These are phyloP conservation scores for Lentinus brumalis DNA, from an alignment of 768 basidiomycete species.

Conservation along the genomic window DNA sequence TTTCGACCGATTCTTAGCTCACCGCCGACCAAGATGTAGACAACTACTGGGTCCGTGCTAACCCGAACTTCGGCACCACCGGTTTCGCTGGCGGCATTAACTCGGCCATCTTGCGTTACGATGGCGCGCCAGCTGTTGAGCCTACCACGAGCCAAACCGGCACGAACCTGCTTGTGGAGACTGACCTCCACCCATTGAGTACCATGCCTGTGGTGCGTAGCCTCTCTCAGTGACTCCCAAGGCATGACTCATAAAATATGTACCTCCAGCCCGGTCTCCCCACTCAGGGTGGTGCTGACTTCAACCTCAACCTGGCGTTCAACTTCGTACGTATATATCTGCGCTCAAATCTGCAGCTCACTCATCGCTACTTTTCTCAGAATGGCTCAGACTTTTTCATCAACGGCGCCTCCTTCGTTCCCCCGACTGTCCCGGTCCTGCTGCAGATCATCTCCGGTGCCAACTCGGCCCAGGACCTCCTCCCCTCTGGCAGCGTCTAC, in stretches of 20 bases:
- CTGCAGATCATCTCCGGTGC: slow-evolving; percentile 52
- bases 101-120: slow-evolving; percentile 54
- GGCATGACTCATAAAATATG: neutral
- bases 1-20: slow-evolving; percentile 9
- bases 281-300: slow-evolving; percentile 24
- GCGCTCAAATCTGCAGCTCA: neutral
- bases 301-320: slow-evolving; percentile 25
- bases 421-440: slow-evolving; percentile 47
- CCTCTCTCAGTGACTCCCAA: too few species aligned
- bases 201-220: slow-evolving; percentile 17
- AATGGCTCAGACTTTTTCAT: slow-evolving; percentile 33
- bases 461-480: slow-evolving; percentile 38
- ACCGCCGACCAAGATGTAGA: slow-evolving; percentile 43
- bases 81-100: slow-evolving; percentile 43
- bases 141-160: slow-evolving; percentile 36
- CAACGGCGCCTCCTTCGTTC: slow-evolving; percentile 33
- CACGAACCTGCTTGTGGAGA: slow-evolving; percentile 39
- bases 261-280: slow-evolving; percentile 23
- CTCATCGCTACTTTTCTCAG: slow-evolving; percentile 31
- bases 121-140: slow-evolving; percentile 43
- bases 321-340: slow-evolving; percentile 10
- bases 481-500: slow-evolving; percentile 46
- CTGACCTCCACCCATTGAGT: slow-evolving; percentile 39
- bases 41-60: slow-evolving; percentile 63
- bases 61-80: slow-evolving; percentile 31